phyloP scores from a whole-genome alignment of 169 alveolate genomes.

The Perkinsus marinus region DNA sequence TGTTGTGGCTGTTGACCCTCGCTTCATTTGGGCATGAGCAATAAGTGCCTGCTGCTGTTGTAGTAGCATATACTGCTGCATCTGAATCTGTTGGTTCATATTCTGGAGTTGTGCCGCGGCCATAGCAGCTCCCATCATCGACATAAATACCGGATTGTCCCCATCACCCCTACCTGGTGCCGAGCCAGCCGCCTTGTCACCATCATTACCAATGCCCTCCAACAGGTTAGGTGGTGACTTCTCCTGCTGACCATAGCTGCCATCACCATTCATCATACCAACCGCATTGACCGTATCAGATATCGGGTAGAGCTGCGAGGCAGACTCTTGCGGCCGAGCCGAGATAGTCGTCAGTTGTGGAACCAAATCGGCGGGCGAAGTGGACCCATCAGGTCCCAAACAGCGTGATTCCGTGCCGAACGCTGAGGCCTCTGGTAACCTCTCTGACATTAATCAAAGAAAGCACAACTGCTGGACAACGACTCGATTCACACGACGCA shows the following conservation, averaged over 20 bases:
- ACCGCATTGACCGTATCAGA: not conserved
- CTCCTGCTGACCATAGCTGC: not conserved
- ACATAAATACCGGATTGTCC: not conserved
- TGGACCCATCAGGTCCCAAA: not conserved
- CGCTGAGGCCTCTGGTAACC: not conserved
- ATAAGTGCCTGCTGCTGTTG: not conserved
- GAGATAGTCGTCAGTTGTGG: not conserved
- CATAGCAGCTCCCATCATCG: not conserved
- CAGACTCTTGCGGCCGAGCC: not conserved
- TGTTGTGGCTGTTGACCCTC: not conserved
- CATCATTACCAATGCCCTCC: not conserved
- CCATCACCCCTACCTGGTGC: not conserved
- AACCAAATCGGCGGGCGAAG: not conserved
- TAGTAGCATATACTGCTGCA: not conserved
- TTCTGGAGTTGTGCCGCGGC: not conserved
- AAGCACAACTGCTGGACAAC: not conserved
- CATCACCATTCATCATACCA: not conserved
- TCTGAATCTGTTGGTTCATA: not conserved
- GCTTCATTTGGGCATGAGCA: not conserved
- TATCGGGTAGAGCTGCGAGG: not conserved
- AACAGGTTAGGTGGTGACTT: not conserved
- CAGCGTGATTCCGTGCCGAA: not conserved
- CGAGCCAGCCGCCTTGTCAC: not conserved
- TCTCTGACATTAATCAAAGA: not conserved
- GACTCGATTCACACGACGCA: not conserved